Base-by-base conservation (phyloP, 305 asterid species). In the Fraxinus angustifolia region DNA sequence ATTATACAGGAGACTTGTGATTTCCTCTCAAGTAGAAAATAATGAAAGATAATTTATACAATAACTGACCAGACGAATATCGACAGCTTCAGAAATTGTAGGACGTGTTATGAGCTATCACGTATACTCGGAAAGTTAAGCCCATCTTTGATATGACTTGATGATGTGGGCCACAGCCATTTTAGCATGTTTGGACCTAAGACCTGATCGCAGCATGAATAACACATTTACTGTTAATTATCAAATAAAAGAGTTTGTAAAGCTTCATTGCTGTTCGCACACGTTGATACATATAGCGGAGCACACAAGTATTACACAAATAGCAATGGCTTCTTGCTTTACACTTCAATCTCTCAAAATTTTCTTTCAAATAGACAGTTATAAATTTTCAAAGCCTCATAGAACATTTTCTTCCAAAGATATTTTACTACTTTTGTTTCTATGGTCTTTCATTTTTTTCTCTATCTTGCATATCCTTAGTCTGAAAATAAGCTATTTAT, bases 91-190 rank as follows among this genome's bases (percentile, higher is more conserved):
- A 35, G 67, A 50, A 42, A 82, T 70, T 38, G 75, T 17, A 1
- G 40, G 62, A 67, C 72, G 31, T n/a, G 34, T 79, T 79, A 87
- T 76, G 90, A 92, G 85, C 84, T 87, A 50, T 91, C 93, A 6
- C 94, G 96, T 67, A 74, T 77, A 8, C 92, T 86, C 0, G 94
- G 98, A 88, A 92, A 96, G 90, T 82, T 85, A 78, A 92, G 91
- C 70, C 98, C 99, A 30, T 94, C 96, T 89, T 93, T 94, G 78
- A 96, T 80, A 84, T 96, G 99, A 86, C 92, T 85, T 73, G 78
- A 67, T 45, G 98, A 91, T 2, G 91, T 82, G 2, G 99, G 99
- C 89, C 97, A 94, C 58, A 89, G 81, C 99, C 99, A 96, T 85
- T 91, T 93, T 48, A 94, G 84, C 93, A 90, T 87, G 86, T 88